Conservation (phyloP, 78 protist genomes). For the Tieghemostelium lacteum region DNA sequence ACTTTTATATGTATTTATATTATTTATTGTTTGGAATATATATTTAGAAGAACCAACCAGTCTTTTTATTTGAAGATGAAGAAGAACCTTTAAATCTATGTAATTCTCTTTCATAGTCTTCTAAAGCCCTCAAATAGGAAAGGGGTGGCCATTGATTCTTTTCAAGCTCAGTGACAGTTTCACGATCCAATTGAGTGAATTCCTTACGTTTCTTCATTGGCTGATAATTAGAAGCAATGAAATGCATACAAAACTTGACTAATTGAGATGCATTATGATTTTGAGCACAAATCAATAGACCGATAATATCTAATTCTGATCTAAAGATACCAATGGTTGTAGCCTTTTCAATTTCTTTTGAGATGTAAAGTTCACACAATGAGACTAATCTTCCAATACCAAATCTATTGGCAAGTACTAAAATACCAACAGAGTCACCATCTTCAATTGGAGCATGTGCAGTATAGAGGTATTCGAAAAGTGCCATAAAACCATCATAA, state of each 20-base stretch:
- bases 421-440: constrained; percentile 63
- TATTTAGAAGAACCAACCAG: no score
- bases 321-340: constrained; percentile 62
- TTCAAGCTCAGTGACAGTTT: constrained; percentile 42
- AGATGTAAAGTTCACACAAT: constrained; percentile 82
- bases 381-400: constrained; percentile 70
- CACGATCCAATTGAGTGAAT: constrained; percentile 5
- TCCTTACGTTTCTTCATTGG: constrained; percentile 75
- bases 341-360: constrained; percentile 77
- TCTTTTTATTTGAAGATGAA: not conserved
- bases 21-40: no score
- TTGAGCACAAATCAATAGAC: constrained; percentile 63
- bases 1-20: no score
- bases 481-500: constrained; percentile 51
- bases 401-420: constrained; percentile 80
- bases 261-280: constrained; percentile 78
- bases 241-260: constrained; percentile 81
- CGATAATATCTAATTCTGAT: constrained; percentile 80
- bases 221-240: constrained; percentile 81
- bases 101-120: constrained; percentile 65
- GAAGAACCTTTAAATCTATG: constrained; percentile 12
- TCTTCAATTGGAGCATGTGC: constrained; percentile 82
- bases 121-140: constrained; percentile 32
- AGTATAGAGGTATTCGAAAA: constrained; percentile 84
- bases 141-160: constrained; percentile 87